A percentile compares a stretch with the other conserved stretches of the same genome.
phyloP scores from a whole-genome alignment of 106 monocot species.

The Narthecium ossifragum region DNA sequence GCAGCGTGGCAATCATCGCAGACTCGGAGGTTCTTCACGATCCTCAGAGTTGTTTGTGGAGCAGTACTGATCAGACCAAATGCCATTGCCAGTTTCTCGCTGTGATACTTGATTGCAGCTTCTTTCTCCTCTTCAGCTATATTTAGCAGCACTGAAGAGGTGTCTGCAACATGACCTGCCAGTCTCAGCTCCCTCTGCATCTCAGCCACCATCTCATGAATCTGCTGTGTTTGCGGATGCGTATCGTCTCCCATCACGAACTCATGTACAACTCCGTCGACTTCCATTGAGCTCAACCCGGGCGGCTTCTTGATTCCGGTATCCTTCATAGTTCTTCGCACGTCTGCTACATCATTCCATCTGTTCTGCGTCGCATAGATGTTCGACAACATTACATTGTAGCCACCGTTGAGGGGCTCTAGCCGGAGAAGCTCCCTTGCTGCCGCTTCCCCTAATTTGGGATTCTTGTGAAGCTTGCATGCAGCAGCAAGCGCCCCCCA shows the following conservation, averaged over 20 bases:
- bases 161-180: constrained; percentile 39
- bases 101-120: constrained; percentile 35
- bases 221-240: constrained; percentile 31
- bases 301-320: constrained; percentile 30
- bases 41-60: constrained; percentile 27
- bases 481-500: constrained; percentile 62
- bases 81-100: constrained; percentile 68
- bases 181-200: constrained; percentile 28
- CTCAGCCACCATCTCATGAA: constrained; percentile 36
- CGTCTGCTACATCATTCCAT: constrained; percentile 40
- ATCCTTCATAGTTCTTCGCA: constrained; percentile 31
- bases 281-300: constrained; percentile 40
- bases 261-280: constrained; percentile 34
- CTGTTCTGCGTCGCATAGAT: constrained; percentile 33
- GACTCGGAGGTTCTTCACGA: constrained; percentile 64
- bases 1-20: constrained; percentile 62
- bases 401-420: constrained; percentile 33
- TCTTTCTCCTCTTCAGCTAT: constrained; percentile 59
- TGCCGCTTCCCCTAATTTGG: constrained; percentile 26
- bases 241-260: constrained; percentile 36
- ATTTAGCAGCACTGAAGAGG: constrained; percentile 35
- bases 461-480: constrained; percentile 42
- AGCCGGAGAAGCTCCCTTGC: constrained; percentile 25
- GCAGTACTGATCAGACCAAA: constrained; percentile 54
- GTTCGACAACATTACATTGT: constrained; percentile 46